Evolutionary conservation across 179 eudicot species (phyloP), one percentile per base, ranked within the genome.

Genomic region (Carnegiea gigantea): DNA sequence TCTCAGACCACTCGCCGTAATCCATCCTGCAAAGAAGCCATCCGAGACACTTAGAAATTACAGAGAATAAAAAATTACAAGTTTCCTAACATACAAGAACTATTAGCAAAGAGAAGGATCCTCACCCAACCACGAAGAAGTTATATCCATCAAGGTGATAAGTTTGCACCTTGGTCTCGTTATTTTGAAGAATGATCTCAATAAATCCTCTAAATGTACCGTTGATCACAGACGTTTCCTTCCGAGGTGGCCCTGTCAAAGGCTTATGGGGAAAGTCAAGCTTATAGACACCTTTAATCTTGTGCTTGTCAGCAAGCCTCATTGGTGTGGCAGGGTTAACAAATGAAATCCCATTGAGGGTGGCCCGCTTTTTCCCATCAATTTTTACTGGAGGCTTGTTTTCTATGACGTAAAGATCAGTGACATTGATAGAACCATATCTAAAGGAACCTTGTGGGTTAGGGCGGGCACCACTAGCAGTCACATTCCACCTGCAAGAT

Each of bases 381-480:
- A 95, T 86, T n/a, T 81, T 90, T 83, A 88, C 89, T 0, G 93
- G 89, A 68, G 98, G 90, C 86, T 84, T 89, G 89, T 90, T 93
- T 87, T 88, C 79, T 46, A 95, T 44, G 12, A 62, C 28, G 1
- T 21, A 62, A n/a, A 62, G 10, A 9, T 62, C 68, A 5, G 68
- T 62, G 12, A 62, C 97, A 43, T 94, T 94, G 59, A 94, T 92
- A 23, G 90, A 86, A 30, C 98, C 98, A 65, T 94, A 94, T 81
- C 87, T 92, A 75, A 92, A 94, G 5, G 98, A 91, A 73, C 98
- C 98, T 80, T 94, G 98, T 78, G 98, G 98, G 75, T 94, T 94
- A 48, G 98, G 98, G 26, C 98, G 98, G 33, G 98, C 98, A 82
- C 98, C 98, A 85, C 93, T 90, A 68, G 98, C 97, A 75, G 92